phyloP scores from a whole-genome alignment of 225 moss, liverwort and hornwort genomes.

The Asterella californica region DNA sequence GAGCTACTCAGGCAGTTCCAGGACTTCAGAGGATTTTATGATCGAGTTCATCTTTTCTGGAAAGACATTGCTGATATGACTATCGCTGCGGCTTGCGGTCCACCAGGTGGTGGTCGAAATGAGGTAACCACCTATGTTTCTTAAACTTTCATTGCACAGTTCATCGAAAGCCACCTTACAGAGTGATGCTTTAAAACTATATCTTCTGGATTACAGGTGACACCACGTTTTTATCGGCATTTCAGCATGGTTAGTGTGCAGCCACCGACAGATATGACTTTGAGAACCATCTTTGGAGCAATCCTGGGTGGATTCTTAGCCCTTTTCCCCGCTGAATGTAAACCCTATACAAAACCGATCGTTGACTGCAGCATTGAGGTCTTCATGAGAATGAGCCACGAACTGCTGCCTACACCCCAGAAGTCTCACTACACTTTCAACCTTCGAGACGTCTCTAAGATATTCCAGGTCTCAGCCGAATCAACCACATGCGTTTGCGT shows the following conservation, averaged over 20 bases:
- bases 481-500: neutral
- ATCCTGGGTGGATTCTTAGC: conserved; percentile 70
- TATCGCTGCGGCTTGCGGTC: conserved; percentile 69
- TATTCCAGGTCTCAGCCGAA: conserved; percentile 62
- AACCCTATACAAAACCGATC: conserved; percentile 63
- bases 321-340: conserved; percentile 69
- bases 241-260: conserved; percentile 92
- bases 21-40: conserved; percentile 84
- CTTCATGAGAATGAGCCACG: conserved; percentile 74
- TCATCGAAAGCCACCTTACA: neutral
- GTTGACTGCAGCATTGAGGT: conserved; percentile 91
- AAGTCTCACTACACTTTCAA: conserved; percentile 96
- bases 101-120: conserved; percentile 85
- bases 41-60: conserved; percentile 79
- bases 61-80: conserved; percentile 92
- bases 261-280: conserved; percentile 65
- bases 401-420: conserved; percentile 77
- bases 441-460: conserved; percentile 84
- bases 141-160: neutral
- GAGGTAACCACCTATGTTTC: conserved; percentile 40
- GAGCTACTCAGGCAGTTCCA: conserved; percentile 76
- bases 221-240: conserved; percentile 83
- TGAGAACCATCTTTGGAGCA: conserved; percentile 71
- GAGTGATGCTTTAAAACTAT: neutral
- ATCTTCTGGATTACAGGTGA: conserved; percentile 44